Conservation (phyloP, 1,139 yeast genomes). For the Scheffersomyces quercinus region DNA sequence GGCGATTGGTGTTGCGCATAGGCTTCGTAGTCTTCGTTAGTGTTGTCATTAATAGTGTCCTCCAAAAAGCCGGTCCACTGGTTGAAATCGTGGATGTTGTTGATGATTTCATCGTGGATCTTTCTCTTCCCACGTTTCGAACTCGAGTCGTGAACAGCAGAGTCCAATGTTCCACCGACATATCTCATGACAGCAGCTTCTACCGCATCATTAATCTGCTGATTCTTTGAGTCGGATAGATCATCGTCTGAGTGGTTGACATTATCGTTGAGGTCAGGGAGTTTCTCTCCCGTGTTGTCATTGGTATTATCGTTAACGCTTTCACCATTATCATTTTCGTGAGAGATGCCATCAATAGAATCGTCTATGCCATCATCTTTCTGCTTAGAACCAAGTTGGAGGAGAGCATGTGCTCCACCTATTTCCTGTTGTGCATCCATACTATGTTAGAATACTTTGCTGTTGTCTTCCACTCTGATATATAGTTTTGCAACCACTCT, state of each 20-base stretch:
- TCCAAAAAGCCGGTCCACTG: constrained; percentile 57
- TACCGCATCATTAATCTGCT: constrained; percentile 53
- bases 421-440: constrained; percentile 43
- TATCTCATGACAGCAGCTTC: constrained; percentile 76
- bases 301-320: constrained; percentile 5
- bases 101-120: constrained; percentile 16
- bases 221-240: constrained; percentile 32
- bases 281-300: constrained; percentile 5
- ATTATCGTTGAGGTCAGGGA: constrained; percentile 1
- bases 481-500: not conserved
- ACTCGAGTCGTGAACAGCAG: constrained; percentile 8
- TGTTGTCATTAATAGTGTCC: constrained; percentile 28
- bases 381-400: constrained; percentile 40
- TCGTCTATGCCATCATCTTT: constrained; percentile 21
- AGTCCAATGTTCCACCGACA: constrained; percentile 61
- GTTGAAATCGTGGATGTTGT: constrained; percentile 32
- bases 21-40: constrained; percentile 7
- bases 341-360: constrained; percentile 7
- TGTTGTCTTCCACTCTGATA: constrained; percentile 4
- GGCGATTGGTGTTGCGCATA: constrained; percentile 2
- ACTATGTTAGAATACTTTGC: constrained; percentile 9
- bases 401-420: constrained; percentile 49
- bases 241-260: constrained; percentile 10
- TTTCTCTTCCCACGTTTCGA: constrained; percentile 7
- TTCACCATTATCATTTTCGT: constrained; percentile 6